Percentiles rank a stretch among this genome's conserved stretches.
phyloP scores from a whole-genome alignment of 768 basidiomycete genomes.

The Lactifluus hygrophoroides region DNA sequence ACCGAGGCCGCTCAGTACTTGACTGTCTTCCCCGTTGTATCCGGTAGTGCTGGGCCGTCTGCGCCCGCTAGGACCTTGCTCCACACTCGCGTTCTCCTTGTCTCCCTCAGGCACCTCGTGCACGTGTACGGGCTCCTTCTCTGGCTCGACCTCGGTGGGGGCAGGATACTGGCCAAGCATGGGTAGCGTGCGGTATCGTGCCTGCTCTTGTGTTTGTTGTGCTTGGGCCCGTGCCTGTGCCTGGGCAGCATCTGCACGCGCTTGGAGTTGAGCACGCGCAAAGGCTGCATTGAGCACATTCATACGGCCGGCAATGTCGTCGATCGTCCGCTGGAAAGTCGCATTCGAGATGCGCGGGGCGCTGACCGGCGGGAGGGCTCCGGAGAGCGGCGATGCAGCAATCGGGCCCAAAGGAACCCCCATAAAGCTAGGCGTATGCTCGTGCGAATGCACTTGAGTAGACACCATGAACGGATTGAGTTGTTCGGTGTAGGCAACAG shows the following conservation, averaged over 20 bases:
- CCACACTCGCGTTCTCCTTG: slow-evolving; percentile 33
- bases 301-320: slow-evolving; percentile 39
- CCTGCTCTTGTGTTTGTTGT: slow-evolving; percentile 3
- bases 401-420: slow-evolving; percentile 10
- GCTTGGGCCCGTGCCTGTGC: slow-evolving; percentile 4
- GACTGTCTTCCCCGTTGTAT: slow-evolving; percentile 18
- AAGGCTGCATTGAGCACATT: slow-evolving; percentile 30
- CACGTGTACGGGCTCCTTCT: slow-evolving; percentile 1
- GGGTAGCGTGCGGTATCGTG: slow-evolving; percentile 1
- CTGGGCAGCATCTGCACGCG: slow-evolving; percentile 15
- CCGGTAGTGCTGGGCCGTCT: slow-evolving; percentile 2
- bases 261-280: slow-evolving; percentile 19
- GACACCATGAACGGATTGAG: slow-evolving; percentile 4
- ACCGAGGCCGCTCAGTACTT: slow-evolving; percentile 28
- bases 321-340: slow-evolving; percentile 35
- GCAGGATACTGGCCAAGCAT: slow-evolving; percentile 6
- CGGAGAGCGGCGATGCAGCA: slow-evolving; percentile 17
- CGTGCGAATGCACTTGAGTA: background rate
- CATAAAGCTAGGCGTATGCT: slow-evolving; percentile 4
- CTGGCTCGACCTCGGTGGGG: slow-evolving; percentile 2
- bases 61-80: slow-evolving; percentile 22
- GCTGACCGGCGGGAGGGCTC: slow-evolving; percentile 32
- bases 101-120: slow-evolving; percentile 10
- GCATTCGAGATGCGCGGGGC: slow-evolving; percentile 36
- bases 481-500: background rate